phyloP scores from a whole-genome alignment of 2,329 filamentous ascomycete genomes.

The Myriangium duriaei region DNA sequence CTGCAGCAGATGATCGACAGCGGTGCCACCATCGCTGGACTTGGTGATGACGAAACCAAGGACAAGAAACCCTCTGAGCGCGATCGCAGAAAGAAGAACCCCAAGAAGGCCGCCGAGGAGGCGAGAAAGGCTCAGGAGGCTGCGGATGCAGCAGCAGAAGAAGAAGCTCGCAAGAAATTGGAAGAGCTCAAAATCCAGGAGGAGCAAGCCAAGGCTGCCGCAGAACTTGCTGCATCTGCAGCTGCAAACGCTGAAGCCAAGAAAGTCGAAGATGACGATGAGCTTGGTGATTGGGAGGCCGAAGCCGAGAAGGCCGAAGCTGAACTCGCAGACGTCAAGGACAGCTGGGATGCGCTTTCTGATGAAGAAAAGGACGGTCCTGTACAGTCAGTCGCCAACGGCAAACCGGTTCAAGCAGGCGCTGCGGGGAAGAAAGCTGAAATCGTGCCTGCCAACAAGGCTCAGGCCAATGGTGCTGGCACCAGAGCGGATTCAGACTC shows the following conservation, averaged over 20 bases:
- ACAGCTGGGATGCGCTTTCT: constrained; percentile 85
- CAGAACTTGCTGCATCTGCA: constrained; percentile 66
- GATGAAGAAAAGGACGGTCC: constrained; percentile 50
- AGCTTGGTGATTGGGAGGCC: constrained; percentile 72
- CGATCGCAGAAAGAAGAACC: constrained; percentile 62
- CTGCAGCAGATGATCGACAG: constrained; percentile 75
- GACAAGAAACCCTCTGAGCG: constrained; percentile 72
- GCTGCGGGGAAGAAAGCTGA: constrained; percentile 18
- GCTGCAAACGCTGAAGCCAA: constrained; percentile 55
- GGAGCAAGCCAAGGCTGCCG: constrained; percentile 63
- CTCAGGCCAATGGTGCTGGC: constrained; percentile 26
- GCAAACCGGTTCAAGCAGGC: constrained; percentile 22
- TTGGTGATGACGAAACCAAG: constrained; percentile 57
- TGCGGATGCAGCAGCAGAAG: constrained; percentile 29
- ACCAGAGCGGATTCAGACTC: constrained; percentile 34
- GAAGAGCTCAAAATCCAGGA: constrained; percentile 39
- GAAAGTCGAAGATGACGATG: constrained; percentile 51
- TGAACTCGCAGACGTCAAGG: constrained; percentile 61
- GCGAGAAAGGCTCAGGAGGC: constrained; percentile 24
- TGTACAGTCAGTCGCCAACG: constrained; percentile 24
- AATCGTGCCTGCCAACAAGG: constrained; percentile 15
- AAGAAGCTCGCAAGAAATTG: constrained; percentile 44
- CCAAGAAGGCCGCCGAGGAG: constrained; percentile 48
- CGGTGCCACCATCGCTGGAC: constrained; percentile 46
- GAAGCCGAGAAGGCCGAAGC: constrained; percentile 63